A percentile compares a stretch with the other conserved stretches of the same genome.
phyloP scores from a whole-genome alignment of 495 filamentous ascomycete genomes.

The Talaromyces thailandensis region DNA sequence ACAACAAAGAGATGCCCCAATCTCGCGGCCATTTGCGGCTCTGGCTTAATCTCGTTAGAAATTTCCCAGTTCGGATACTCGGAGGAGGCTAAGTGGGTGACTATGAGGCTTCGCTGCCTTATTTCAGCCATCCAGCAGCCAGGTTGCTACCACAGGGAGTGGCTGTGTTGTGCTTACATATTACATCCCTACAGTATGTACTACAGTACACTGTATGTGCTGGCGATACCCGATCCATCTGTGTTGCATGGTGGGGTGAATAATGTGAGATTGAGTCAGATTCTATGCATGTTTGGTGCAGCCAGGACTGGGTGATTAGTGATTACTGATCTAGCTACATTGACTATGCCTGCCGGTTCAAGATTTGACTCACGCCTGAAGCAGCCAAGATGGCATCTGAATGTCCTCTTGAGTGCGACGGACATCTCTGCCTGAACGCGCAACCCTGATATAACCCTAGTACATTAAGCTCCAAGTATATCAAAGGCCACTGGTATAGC shows the following conservation, averaged over 20 bases:
- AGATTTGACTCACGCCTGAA: neutral
- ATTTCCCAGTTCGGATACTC: neutral
- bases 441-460: neutral
- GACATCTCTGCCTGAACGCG: too few species aligned
- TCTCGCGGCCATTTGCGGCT: neutral
- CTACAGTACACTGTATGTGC: neutral
- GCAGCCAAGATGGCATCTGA: neutral
- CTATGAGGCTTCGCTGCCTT: neutral
- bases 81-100: neutral
- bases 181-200: neutral
- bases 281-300: neutral
- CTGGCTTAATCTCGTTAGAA: neutral
- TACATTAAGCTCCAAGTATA: too few species aligned
- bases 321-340: neutral
- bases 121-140: neutral
- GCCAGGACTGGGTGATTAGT: neutral
- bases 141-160: neutral
- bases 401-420: too few species aligned
- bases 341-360: neutral
- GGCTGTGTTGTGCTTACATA: neutral
- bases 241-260: neutral
- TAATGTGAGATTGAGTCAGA: neutral
- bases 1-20: neutral
- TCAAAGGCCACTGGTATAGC: neutral
- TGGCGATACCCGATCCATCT: neutral